Evolutionary conservation across 2,329 filamentous ascomycete species (phyloP).

Genomic region (Diaporthe ilicicola): DNA sequence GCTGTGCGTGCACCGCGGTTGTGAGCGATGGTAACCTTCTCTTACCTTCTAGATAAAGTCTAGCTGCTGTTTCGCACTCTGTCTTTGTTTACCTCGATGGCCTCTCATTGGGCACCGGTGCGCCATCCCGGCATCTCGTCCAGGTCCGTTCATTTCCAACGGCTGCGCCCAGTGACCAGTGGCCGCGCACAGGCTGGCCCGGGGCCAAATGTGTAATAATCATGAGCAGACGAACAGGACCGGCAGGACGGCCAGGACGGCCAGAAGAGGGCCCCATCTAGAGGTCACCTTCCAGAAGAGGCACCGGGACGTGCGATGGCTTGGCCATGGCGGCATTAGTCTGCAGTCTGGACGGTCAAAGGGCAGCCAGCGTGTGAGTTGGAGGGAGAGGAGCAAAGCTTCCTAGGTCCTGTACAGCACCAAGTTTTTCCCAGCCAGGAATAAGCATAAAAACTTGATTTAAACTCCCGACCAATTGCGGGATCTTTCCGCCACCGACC

Average conservation of each 20-base stretch:
- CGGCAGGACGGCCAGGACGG: background rate
- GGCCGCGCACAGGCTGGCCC: too few relatives aligned
- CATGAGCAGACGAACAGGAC: too few relatives aligned
- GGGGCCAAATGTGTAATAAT: background rate
- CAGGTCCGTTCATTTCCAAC: background rate
- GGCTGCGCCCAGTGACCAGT: background rate
- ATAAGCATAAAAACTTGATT: constrained; percentile 24
- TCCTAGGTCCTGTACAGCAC: too few relatives aligned
- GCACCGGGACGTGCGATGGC: background rate
- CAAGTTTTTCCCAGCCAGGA: background rate
- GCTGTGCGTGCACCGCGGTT: background rate
- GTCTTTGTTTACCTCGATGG: background rate
- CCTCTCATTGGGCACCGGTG: background rate
- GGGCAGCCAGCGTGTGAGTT: background rate
- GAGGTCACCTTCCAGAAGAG: constrained; percentile 15
- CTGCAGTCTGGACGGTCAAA: background rate
- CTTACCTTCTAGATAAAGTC: constrained; percentile 6
- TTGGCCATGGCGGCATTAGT: background rate
- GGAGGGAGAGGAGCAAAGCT: background rate
- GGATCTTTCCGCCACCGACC: background rate
- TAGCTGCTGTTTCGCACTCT: constrained; percentile 1
- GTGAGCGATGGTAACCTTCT: background rate
- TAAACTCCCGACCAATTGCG: constrained; percentile 19
- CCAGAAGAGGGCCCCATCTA: constrained; percentile 12
- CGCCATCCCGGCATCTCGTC: background rate